Base-by-base conservation (phyloP, 2,329 filamentous ascomycete genomes). In the Phaeoacremonium minimum region DNA sequence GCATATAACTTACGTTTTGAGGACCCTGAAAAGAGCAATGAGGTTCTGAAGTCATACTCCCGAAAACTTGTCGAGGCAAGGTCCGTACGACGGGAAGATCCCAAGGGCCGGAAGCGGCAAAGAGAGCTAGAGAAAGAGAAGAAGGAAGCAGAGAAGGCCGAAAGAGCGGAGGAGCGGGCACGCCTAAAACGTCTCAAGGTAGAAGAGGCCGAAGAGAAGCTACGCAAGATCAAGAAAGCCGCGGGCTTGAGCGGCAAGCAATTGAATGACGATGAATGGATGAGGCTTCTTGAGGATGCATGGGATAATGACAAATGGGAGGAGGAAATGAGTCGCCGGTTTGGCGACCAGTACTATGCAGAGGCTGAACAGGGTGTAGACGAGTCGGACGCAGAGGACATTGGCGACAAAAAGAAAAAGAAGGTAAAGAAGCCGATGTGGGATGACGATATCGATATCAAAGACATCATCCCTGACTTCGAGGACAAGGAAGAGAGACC, bases 371-470 rank as follows among this genome's bases (percentile, higher is more conserved):
- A 66, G 45, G 84, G 75, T 14, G 77, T 83, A 16, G 71, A 75
- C 2, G 83, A 80, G 47, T 86, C 84, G 42, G 75, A 69, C 4
- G 70, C 61, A 7, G 66, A 56, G n/a, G 70, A 64, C 33, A 75
- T 66, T 28, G 63, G 64, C 14, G 47, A 61, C 35, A 80, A 77
- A 57, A 80, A 77, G 54, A 80, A 78, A 47, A 82, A 74, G 53
- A 72, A 72, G 45, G 64, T 75, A 8, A 88, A 87, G 71, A 95
- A 95, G 65, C 88, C 87, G 8, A 86, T 80, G 44, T 98, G 91
- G 85, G 87, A 96, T 51, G 89, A 97, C 53, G 93, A 98, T 56
- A 96, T 98, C 50, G 90, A 97, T 56, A 97, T 98, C 66, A 88
- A 85, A 43, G 91, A 95, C 58, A 73, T 96, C 34, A 68, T 95